phyloP scores from a whole-genome alignment of 345 rosid species.

The Citrus maxima region DNA sequence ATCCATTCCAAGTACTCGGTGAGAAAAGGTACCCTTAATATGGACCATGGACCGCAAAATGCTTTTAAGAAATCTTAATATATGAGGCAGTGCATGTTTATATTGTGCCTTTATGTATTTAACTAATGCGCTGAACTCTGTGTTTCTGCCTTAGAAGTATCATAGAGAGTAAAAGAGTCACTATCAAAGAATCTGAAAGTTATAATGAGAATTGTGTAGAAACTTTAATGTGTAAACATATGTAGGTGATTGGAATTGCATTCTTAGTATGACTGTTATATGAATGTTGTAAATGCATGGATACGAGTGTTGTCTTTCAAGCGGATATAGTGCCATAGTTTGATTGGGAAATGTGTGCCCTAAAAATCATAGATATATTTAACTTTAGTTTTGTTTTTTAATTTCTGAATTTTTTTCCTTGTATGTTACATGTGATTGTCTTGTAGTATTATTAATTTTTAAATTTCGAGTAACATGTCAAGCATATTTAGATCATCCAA shows the following conservation, averaged over 20 bases:
- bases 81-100: not conserved
- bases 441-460: not conserved
- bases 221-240: not conserved
- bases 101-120: not conserved
- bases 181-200: not conserved
- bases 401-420: not conserved
- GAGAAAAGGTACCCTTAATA: slow-evolving; percentile 60
- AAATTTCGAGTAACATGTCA: not conserved
- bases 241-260: not conserved
- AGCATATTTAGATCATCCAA: not conserved
- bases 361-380: not conserved
- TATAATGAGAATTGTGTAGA: not conserved
- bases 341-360: not conserved
- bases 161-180: not conserved
- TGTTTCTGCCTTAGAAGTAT: not conserved
- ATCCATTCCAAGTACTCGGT: slow-evolving; percentile 62
- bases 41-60: not conserved
- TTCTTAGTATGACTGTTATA: not conserved
- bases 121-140: not conserved
- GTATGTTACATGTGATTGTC: not conserved
- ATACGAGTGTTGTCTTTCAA: not conserved
- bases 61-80: not conserved
- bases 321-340: not conserved
- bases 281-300: not conserved
- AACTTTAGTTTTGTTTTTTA: not conserved